Conservation (phyloP, 1,284 basidiomycete genomes). For the Kwoniella shivajii region DNA sequence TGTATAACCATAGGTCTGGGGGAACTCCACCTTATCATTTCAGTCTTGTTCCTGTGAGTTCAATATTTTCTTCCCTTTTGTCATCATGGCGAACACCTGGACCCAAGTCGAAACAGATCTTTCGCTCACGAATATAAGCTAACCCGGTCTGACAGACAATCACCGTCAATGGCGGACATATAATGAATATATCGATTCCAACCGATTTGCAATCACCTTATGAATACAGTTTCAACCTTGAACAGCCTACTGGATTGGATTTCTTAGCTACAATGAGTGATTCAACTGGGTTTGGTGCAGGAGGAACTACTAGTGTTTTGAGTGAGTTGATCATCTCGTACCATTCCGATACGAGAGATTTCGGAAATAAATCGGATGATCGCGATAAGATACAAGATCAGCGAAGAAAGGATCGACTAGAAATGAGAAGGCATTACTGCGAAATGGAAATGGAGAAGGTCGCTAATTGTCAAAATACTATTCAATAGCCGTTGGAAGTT, state of each 20-base stretch:
- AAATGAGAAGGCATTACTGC: too few relatives aligned
- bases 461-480: neutral
- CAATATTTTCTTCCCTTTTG: neutral
- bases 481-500: slow-evolving; percentile 37
- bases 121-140: neutral
- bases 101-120: neutral
- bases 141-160: slow-evolving; percentile 35
- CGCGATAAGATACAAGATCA: too few relatives aligned
- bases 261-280: slow-evolving; percentile 46
- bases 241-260: slow-evolving; percentile 38
- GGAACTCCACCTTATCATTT: slow-evolving; percentile 42
- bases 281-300: slow-evolving; percentile 40
- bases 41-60: slow-evolving; percentile 41
- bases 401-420: too few relatives aligned
- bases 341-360: too few relatives aligned
- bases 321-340: too few relatives aligned
- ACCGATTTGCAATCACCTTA: slow-evolving; percentile 20
- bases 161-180: slow-evolving; percentile 24
- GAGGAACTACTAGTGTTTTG: slow-evolving; percentile 40
- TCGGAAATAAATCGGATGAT: too few relatives aligned
- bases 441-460: neutral
- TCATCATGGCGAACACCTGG: neutral
- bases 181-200: slow-evolving; percentile 46
- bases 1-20: slow-evolving; percentile 31
- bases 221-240: slow-evolving; percentile 34